Base-by-base conservation (phyloP, 768 basidiomycete genomes). In the Gymnopilus dilepis region DNA sequence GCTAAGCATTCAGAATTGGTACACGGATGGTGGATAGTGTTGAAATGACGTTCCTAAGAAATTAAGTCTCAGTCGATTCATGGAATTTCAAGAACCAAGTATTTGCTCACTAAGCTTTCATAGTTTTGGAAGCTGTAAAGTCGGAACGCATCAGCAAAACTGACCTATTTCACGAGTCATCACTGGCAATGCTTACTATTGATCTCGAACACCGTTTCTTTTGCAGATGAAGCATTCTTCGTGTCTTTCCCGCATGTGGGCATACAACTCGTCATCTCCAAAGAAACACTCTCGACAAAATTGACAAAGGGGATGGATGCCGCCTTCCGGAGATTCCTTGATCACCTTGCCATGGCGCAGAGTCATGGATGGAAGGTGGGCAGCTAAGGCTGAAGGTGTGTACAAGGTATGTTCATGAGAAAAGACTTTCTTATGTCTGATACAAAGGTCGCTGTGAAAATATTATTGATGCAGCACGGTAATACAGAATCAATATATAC, bases 151-250 rank as follows among this genome's bases (percentile, higher is more conserved):
- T 50, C 22, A 54, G 38, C n/a, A n/a, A n/a, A n/a, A n/a, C n/a
- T n/a, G n/a, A n/a, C n/a, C n/a, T n/a, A 58, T 58, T 41, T 47
- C 33, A n/a, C 30, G 22, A 9, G 19, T 34, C 12, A 37, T 26
- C 13, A 62, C 42, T 54, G 22, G 60, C 24, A 34, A 17, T 13
- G 84, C 94, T 70, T 69, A 97, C 94, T 97, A 95, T 76, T 95
- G 87, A 73, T 95, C 87, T 65, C 84, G 80, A 40, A 92, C 67
- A 6, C 90, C 94, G 58, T 89, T 84, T 28, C 90, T 83, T 71
- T 94, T 94, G 74, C 97, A 99, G 13, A 99, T 74, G 67, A 97
- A 97, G 72, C 97, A 99, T 69, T 99, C 96, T 74, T 99, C 97
- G 76, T 99, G 97, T 51, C 80, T 81, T 70, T 95, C 90, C 54